Conservation (phyloP, 306 rosid genomes). For the Spatholobus suberectus region DNA sequence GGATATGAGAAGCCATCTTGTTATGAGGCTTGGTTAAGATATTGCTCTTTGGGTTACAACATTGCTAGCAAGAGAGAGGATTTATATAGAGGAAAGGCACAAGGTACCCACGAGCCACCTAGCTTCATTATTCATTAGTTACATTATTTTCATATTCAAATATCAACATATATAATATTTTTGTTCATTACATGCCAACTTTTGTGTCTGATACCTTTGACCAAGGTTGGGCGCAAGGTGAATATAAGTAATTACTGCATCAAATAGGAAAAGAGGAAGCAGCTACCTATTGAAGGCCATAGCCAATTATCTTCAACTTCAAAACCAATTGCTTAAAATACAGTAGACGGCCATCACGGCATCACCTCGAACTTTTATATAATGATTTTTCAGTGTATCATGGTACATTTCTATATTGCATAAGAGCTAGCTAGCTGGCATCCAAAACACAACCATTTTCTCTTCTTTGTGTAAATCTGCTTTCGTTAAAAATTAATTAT, state of each 20-base stretch:
- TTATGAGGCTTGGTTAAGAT: background rate
- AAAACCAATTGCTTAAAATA: background rate
- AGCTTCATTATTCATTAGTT: background rate
- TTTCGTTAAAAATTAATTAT: no score
- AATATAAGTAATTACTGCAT: background rate
- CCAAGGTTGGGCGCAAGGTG: background rate
- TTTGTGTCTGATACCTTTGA: background rate
- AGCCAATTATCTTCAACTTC: background rate
- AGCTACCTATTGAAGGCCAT: background rate
- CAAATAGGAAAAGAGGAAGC: background rate
- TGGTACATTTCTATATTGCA: background rate
- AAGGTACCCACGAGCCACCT: background rate
- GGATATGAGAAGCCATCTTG: constrained; percentile 24
- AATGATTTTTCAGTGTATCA: background rate
- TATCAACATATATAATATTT: background rate
- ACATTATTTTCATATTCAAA: background rate
- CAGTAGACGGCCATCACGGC: background rate
- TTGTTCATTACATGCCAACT: background rate
- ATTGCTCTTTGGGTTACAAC: background rate
- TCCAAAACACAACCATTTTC: background rate
- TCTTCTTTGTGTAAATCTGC: background rate
- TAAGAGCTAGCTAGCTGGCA: constrained; percentile 19
- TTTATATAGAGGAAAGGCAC: constrained; percentile 33
- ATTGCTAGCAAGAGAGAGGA: background rate
- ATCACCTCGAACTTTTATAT: background rate